A percentile compares a stretch with the other conserved stretches of the same genome.
Conservation (phyloP, 2,329 filamentous ascomycete genomes). For the Metarhizium humberi region DNA sequence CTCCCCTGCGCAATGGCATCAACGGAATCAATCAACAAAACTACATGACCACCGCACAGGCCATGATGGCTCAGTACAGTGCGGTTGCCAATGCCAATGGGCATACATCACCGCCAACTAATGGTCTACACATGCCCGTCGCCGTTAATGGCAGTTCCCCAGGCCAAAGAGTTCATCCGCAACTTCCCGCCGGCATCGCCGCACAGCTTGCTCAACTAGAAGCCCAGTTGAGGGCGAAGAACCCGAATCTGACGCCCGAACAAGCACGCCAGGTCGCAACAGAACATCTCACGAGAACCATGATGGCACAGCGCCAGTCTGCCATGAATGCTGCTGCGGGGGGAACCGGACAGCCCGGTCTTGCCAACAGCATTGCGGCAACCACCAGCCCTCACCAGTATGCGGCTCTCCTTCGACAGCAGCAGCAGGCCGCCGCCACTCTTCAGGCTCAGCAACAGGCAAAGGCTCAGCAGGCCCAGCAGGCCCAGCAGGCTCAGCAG, state of each 20-base stretch:
- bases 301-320: slow-evolving; percentile 39
- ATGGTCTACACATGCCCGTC: slow-evolving; percentile 36
- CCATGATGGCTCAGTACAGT: slow-evolving; percentile 42
- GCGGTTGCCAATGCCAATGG: slow-evolving; percentile 29
- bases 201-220: slow-evolving; percentile 44
- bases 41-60: slow-evolving; percentile 43
- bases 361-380: slow-evolving; percentile 37
- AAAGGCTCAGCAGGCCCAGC: slow-evolving; percentile 18
- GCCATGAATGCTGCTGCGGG: slow-evolving; percentile 49
- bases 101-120: slow-evolving; percentile 34
- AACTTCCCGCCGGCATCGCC: slow-evolving; percentile 36
- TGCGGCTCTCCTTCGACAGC: slow-evolving; percentile 47
- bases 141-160: slow-evolving; percentile 34
- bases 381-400: slow-evolving; percentile 50
- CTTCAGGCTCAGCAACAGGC: slow-evolving; percentile 18
- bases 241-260: slow-evolving; percentile 41
- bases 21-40: slow-evolving; percentile 41
- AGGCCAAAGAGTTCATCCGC: slow-evolving; percentile 29
- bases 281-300: slow-evolving; percentile 36
- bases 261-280: slow-evolving; percentile 41
- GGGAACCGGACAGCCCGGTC: slow-evolving; percentile 34
- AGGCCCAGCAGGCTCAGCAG: slow-evolving; percentile 8
- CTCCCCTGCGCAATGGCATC: slow-evolving; percentile 32
- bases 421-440: slow-evolving; percentile 39
- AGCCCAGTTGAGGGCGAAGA: slow-evolving; percentile 38